Evolutionary conservation across 768 basidiomycete species (phyloP), one percentile per base, ranked within the genome.

Genomic region (Termitomyces sp.): DNA sequence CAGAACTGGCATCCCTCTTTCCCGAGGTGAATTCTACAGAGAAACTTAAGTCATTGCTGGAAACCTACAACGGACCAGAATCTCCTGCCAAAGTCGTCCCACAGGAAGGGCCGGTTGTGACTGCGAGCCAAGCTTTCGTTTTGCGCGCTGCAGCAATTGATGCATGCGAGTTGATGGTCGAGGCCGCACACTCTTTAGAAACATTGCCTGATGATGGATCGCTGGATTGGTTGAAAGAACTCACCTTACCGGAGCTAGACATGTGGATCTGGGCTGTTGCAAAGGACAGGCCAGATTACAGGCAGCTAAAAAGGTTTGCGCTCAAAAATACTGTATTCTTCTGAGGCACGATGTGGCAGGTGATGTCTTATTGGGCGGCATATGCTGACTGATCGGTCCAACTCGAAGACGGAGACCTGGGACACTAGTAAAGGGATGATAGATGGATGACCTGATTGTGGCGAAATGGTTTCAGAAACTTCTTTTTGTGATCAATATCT

Each of bases 261-360:
- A 81, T 80, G 64, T 94, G 90, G 89, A 68, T 93, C n/a, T 90
- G 91, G 89, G 77, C 83, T 32, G 81, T 90, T 5, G 89, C 89
- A 37, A 92, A 94, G 66, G 90, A 91, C 62, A 75, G 89, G 60
- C 62, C 71, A 31, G 90, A 91, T 68, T 92, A 91, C 65, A 75
- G 87, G 50, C 71, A 71, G 48, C 73, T 93, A 40, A 77, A 77
- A 62, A 75, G 91, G 61, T 89, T 92, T 65, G 86, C 81, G n/a
- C 71, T 82, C 67, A 74, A 76, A 54, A 74, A 84, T 58, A 90
- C 90, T 0, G 73, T 82, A 40, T 91, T 85, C 68, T 95, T 90
- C 69, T 93, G 69, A 78, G 42, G 14, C 41, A 41, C 12, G 38
- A 25, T 40, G 42, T 2, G 34, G 16, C 27, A 5, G 44, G 17